Evolutionary conservation across 331 rosid species (phyloP), one percentile per base, ranked within the genome.

Genomic region (Erythrophleum ivorense): DNA sequence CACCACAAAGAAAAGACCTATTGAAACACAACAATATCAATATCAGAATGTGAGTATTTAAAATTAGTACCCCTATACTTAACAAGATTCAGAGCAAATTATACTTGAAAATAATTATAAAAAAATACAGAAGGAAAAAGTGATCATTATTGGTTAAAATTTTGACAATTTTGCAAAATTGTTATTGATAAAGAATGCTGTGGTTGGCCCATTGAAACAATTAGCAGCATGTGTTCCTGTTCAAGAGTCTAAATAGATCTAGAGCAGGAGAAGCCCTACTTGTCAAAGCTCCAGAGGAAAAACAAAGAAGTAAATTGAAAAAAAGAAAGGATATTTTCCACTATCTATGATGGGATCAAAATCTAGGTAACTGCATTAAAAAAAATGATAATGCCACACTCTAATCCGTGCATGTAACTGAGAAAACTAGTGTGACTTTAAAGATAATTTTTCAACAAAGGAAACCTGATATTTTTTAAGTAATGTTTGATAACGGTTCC

Each of bases 1-100:
- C 98, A 83, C 97, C 98, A 15, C 98, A 94, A 2, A 94, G 94
- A 7, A 94, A 94, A 80, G 98, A 94, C 91, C 98, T 94, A 79
- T 70, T 33, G 7, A 53, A 84, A 77, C 65, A 76, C 73, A 81
- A 75, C 33, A 70, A 62, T 59, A 81, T 81, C 59, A 74, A 65
- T 16, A 55, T 40, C 74, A 78, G 64, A 43, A 78, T 64, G 72
- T 33, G 24, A 65, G 75, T 9, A 46, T 53, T 75, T 21, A 76
- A 16, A n/a, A 33, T 13, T 33, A 36, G 7, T 62, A 63, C 63
- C 2, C 58, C 64, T 41, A 63, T 14, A 38, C 19, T 50, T 31
- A 49, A 60, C 64, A 75, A 33, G 34, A 53, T 62, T 63, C 71
- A 60, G 29, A 50, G 31, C 62, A 78, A 0, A 41, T 21, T 6